Base-by-base conservation (phyloP, 164 flowering plant genomes). In the Piper longum region DNA sequence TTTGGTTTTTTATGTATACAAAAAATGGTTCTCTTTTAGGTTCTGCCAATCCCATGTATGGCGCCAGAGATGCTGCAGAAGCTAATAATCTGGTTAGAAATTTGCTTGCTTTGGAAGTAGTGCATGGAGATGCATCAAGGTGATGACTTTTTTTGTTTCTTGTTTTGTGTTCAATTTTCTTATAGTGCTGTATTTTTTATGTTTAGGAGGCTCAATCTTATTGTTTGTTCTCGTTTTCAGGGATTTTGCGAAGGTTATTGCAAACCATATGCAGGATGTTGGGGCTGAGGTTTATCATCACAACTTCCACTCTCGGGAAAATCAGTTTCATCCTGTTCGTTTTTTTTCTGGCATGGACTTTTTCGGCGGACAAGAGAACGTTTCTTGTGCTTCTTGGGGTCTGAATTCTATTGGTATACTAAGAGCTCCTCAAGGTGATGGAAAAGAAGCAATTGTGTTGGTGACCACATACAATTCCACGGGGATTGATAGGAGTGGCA, bases 351-450 rank as follows among this genome's bases (percentile, higher is more conserved):
- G 63, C 57, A 70, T 72, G 63, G 76, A 81, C 66, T 82, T 74
- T 75, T 76, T 72, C 60, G 19, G 5, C 19, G n/a, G 9, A 42
- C 74, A 69, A 65, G 84, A 66, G 58, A 88, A 84, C 61, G 52
- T 41, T 43, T 81, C 70, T 60, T 81, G 83, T 73, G 67, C 79
- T 57, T 67, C 70, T 14, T 61, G 62, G 74, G 97, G 83, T 63
- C 56, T 88, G 64, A 93, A 79, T 63, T 69, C 85, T 61, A 80
- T 87, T 74, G 99, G 97, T 61, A 82, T 95, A 40, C 73, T 90
- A 62, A 83, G 99, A 81, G 99, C 99, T 69, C 89, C 96, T 5
- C 87, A 84, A 62, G 93, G 97, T 66, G 99, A 95, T 77, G 99
- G 99, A 62, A 95, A 95, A 70, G 99, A 95, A 80, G 84, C 97